These are phyloP conservation scores for Microcyclospora tardicrescens DNA, from an alignment of 2,329 filamentous ascomycete species.

Conservation along the genomic window DNA sequence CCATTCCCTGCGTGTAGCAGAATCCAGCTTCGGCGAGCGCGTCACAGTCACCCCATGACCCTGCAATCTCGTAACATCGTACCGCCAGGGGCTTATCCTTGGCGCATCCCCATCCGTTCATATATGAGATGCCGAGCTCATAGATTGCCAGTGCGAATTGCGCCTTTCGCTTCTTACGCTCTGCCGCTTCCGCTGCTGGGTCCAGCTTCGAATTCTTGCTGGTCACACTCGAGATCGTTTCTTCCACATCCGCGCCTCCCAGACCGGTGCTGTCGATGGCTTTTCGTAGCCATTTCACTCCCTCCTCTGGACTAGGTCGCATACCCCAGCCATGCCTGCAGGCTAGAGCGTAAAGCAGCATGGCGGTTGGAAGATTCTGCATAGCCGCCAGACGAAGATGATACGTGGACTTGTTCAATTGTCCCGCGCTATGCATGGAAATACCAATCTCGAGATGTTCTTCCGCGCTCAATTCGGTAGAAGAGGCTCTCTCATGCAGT, in stretches of 20 bases:
- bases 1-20: slow-evolving; percentile 87
- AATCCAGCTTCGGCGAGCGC: slow-evolving; percentile 89
- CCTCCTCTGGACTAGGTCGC: slow-evolving; percentile 80
- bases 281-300: slow-evolving; percentile 81
- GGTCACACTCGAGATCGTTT: slow-evolving; percentile 8
- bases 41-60: slow-evolving; percentile 88
- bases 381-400: slow-evolving; percentile 82
- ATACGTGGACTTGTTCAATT: slow-evolving; percentile 87
- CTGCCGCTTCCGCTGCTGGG: slow-evolving; percentile 44
- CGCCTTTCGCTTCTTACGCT: slow-evolving; percentile 72
- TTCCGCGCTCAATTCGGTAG: slow-evolving; percentile 61
- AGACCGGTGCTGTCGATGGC: slow-evolving; percentile 60
- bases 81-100: slow-evolving; percentile 81
- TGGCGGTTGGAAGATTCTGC: slow-evolving; percentile 76
- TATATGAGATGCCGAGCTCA: slow-evolving; percentile 88
- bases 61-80: slow-evolving; percentile 92
- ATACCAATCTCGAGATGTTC: slow-evolving; percentile 87
- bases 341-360: slow-evolving; percentile 90
- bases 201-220: slow-evolving; percentile 43
- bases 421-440: slow-evolving; percentile 74
- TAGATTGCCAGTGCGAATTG: slow-evolving; percentile 95
- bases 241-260: slow-evolving; percentile 54
- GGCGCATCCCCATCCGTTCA: slow-evolving; percentile 96
- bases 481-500: slow-evolving; percentile 39
- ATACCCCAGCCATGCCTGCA: slow-evolving; percentile 97